Base-by-base conservation (phyloP, 257 asterid genomes). In the Gentiana macrophylla region DNA sequence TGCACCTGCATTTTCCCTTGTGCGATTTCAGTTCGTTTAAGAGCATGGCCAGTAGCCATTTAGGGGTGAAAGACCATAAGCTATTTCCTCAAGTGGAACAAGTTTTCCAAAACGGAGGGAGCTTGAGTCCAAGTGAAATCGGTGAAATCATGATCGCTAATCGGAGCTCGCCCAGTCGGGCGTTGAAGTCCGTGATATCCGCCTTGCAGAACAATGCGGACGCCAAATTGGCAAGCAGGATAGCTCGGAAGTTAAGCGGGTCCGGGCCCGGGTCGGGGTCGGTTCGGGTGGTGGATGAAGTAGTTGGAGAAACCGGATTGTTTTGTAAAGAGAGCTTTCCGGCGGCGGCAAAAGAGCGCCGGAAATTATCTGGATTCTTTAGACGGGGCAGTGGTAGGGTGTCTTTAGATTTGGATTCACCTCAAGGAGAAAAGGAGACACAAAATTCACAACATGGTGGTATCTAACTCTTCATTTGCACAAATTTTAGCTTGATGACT, bases 111-210 rank as follows among this genome's bases (percentile, higher is more conserved):
- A 80, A 69, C 66, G 95, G 94, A 33, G 87, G 90, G 49, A 79
- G 79, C 35, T 48, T 89, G 73, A 89, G 94, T 62, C 95, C 84
- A 49, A 92, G 94, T 5, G 95, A 86, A 77, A 80, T 89, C 1
- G 76, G 94, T 1, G 97, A 83, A 66, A 72, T 89, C 7, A 89
- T 89, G 97, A 84, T 86, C 2, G 79, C 94, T 46, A 86, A 89
- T 66, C 92, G 97, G 76, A 72, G 81, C 1, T 86, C 97, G 0
- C 94, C 97, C 1, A 89, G 80, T 59, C 80, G 95, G 68, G 95
- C 97, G 1, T 33, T 86, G 70, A 84, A 82, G 70, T 73, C 93
- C 5, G 95, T 89, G 0, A 78, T 89, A 45, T 71, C 93, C 2
- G 97, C 97, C 6, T 38, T 88, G 70, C 95, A 86, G 62, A 77